Evolutionary conservation across 1,284 basidiomycete genomes (phyloP), one percentile per base, ranked within the genome.

Genomic region (Meripilus lineatus): DNA sequence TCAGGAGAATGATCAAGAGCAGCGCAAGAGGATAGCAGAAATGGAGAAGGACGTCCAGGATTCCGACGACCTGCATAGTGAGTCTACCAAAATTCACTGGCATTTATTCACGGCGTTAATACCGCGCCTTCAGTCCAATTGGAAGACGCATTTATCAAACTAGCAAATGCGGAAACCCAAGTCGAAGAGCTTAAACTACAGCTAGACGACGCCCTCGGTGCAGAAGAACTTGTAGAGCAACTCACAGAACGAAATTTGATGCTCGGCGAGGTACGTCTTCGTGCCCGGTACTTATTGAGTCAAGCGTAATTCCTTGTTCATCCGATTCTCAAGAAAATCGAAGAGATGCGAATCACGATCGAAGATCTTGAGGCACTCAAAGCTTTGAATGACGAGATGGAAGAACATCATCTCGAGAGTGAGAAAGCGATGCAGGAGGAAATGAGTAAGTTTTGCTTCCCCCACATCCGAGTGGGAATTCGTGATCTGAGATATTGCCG

Each of bases 341-440:
- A 98, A 58, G 92, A 96, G 66, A 93, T 98, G 86, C 79, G 88
- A 4, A 85, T 90, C 44, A 90, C 89, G 0, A 93, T 98, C 41
- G 95, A 98, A 59, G 95, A 99, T 58, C 79, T 97, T 13, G 95
- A 99, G 59, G 84, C 94, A 11, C 78, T 99, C 40, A 92, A 94
- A 63, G 94, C 98, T 56, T 83, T 99, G 44, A 93, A 86, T 51
- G 95, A 99, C 54, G 96, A 99, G 66, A 76, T 99, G 2, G 96
- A 99, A 64, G 95, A 99, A 66, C 93, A 90, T 57, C 95, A 99
- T 55, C 64, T 91, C 5, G 95, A 97, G 65, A 92, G 93, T 0
- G 95, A 98, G 67, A 93, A 90, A 64, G 81, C 87, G 32, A 68
- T 99, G 51, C 86, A 94, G 56, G 91, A 91, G 45, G 94, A 97